Conservation (phyloP, 352 stramenopile species). For the Globisporangium spiculum region DNA sequence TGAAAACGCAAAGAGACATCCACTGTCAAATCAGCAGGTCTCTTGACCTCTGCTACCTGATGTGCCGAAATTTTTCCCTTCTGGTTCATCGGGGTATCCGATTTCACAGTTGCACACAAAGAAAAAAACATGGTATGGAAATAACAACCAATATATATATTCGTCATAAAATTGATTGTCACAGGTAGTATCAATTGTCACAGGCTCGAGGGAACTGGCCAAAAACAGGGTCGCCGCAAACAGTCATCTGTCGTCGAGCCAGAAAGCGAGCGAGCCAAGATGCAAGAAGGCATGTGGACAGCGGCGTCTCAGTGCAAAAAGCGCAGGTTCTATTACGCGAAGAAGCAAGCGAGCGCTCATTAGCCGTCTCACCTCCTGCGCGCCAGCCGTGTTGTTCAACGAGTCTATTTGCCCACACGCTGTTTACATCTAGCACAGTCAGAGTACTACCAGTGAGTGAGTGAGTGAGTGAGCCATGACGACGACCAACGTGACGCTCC, state of each 20-base stretch:
- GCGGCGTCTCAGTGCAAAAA: not conserved
- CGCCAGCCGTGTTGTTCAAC: not conserved
- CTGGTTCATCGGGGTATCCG: not conserved
- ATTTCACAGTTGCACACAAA: not conserved
- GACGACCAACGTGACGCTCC: conserved; percentile 5
- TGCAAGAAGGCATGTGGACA: not conserved
- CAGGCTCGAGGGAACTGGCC: not conserved
- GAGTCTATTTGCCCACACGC: not conserved
- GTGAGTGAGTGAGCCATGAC: not conserved
- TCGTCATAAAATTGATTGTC: too few species aligned
- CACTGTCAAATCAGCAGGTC: not conserved
- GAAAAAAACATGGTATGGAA: too few species aligned
- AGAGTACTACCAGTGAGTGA: too few species aligned
- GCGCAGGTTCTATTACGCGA: not conserved
- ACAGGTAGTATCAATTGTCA: too few species aligned
- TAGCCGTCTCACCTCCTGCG: not conserved
- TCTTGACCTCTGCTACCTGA: not conserved
- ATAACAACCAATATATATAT: too few species aligned
- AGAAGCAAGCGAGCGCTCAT: not conserved
- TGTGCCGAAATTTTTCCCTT: not conserved
- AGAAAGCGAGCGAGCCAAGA: not conserved
- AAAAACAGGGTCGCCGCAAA: not conserved
- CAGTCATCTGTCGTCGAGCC: not conserved
- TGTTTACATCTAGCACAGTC: not conserved
- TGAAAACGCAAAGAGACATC: not conserved